Conservation (phyloP, 2,329 filamentous ascomycete species). For the Beauveria caledonica region DNA sequence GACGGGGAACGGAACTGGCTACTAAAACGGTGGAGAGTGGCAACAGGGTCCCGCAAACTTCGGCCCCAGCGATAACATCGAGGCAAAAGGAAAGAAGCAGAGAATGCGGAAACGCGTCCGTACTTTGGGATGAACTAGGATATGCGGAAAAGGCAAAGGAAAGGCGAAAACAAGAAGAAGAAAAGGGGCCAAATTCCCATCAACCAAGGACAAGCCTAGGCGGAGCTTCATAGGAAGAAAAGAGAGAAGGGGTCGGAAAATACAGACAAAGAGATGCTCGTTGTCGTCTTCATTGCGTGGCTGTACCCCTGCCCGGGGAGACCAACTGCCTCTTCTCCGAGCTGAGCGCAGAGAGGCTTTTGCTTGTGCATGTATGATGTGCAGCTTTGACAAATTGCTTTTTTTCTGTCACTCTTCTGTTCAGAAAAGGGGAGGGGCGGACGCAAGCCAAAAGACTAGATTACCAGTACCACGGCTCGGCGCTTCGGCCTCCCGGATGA, state of each 20-base stretch:
- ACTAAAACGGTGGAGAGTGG: background rate
- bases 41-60: background rate
- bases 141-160: background rate
- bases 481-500: background rate
- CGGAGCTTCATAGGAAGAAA: background rate
- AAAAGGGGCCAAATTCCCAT: background rate
- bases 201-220: background rate
- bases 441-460: background rate
- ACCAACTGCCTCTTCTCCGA: background rate
- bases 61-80: background rate
- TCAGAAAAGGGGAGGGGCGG: background rate
- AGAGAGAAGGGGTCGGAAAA: background rate
- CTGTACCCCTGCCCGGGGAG: background rate
- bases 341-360: background rate
- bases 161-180: background rate
- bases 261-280: too few species aligned
- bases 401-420: background rate
- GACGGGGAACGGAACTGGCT: background rate
- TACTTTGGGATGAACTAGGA: background rate
- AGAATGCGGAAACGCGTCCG: background rate
- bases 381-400: background rate
- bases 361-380: background rate
- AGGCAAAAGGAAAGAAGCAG: background rate
- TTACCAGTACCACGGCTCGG: background rate
- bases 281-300: background rate